These are phyloP conservation scores for Diaporthe vexans DNA, from an alignment of 2,329 filamentous ascomycete species.

Conservation along the genomic window DNA sequence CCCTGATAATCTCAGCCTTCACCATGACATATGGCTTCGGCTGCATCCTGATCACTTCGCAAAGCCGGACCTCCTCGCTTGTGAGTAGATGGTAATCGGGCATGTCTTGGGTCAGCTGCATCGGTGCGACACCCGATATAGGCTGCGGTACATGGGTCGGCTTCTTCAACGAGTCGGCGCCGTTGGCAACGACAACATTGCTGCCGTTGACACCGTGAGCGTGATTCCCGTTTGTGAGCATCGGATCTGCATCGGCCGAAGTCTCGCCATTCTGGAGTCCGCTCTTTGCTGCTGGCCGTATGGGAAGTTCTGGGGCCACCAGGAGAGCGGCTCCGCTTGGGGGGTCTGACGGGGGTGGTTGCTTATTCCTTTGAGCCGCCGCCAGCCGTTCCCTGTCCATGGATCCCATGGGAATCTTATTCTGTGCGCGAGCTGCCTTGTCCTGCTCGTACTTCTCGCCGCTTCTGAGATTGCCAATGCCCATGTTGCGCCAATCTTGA, in stretches of 20 bases:
- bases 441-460: constrained; percentile 95
- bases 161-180: constrained; percentile 59
- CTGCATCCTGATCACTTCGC: constrained; percentile 85
- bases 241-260: constrained; percentile 65
- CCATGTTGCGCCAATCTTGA: constrained; percentile 91
- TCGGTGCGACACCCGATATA: constrained; percentile 72
- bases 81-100: constrained; percentile 89
- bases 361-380: constrained; percentile 77
- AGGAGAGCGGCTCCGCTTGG: constrained; percentile 82
- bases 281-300: constrained; percentile 62
- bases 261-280: constrained; percentile 48
- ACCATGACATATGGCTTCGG: constrained; percentile 96
- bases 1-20: constrained; percentile 92
- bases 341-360: constrained; percentile 75
- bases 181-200: constrained; percentile 62
- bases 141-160: constrained; percentile 68
- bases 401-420: constrained; percentile 78
- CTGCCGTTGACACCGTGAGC: constrained; percentile 64
- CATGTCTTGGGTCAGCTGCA: constrained; percentile 81
- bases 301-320: constrained; percentile 82
- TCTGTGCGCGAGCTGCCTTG: constrained; percentile 82
- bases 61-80: constrained; percentile 87
- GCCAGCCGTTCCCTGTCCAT: constrained; percentile 87
- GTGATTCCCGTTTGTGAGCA: constrained; percentile 53
- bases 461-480: constrained; percentile 85